Evolutionary conservation across 495 filamentous ascomycete genomes (phyloP), one percentile per base, ranked within the genome.

Genomic region (Parmelia sp.): DNA sequence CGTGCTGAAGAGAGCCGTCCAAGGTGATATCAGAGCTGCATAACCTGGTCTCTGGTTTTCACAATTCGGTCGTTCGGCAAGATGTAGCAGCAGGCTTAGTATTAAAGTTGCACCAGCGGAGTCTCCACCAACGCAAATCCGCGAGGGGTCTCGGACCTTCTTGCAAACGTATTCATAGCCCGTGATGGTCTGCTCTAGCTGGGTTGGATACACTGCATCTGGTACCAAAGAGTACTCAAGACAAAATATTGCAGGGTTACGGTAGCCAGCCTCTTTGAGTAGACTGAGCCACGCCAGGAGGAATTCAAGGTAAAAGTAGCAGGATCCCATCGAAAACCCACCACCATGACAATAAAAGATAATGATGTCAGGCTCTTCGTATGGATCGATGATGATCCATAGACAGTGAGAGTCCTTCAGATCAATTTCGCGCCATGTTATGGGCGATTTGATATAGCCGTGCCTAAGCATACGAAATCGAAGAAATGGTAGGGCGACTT

Each of bases 231-330:
- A 88, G 70, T 92, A 92, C 60, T 92, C 89, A 9, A 92, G 74
- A 3, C 86, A 83, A 70, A 92, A 88, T n/a, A 92, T 80, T 21
- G 88, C 87, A 4, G 90, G 89, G 69, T 91, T 91, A 19, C 70
- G 58, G 69, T 86, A 90, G 19, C 87, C 87, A 40, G 76, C 71
- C 21, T 80, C 73, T 36, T 77, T 74, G 42, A 92, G 75, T 0
- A 86, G 71, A 49, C 74, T 78, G 21, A 86, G 68, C 84, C 84
- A 89, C 33, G 85, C 80, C 42, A 90, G 70, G 23, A 92, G 77
- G 67, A 92, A 91, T 72, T 92, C 89, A 27, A 92, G 81, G 71
- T 92, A 92, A 73, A 92, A 92, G 73, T 89, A 88, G 33, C 79
- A 71, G 19, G 87, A 88, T 37, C 89, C 89, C 86, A 92, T 88